Base-by-base conservation (phyloP, 768 basidiomycete species). In the Leucogyrophana mollusca region DNA sequence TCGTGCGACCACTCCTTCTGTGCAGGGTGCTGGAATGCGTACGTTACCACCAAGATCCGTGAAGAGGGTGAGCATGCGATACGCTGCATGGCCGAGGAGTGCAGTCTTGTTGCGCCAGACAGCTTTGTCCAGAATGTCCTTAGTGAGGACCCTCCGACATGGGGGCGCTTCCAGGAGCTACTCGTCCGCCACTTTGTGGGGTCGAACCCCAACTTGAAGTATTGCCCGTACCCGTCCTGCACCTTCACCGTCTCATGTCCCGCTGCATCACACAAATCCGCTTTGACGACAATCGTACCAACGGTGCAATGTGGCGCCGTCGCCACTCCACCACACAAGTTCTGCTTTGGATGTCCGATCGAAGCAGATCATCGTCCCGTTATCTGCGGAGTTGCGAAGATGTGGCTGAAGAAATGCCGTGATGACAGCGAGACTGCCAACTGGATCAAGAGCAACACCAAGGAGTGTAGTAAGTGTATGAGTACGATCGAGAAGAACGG, bases 401-500 rank as follows among this genome's bases (percentile, higher is more conserved):
- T 93, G 75, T 99, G 96, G 96, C 68, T 94, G 58, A 90, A 87
- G 79, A 98, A 99, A 68, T 98, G 96, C 67, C 81, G 83, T 41
- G 96, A 99, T 64, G 96, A 99, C 62, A 90, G 87, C 52, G 96
- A 99, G 72, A 99, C 96, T 14, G 92, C 94, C 20, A 98, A 99
- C 66, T 99, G 96, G 96, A 93, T 99, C 74, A 93, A 91, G 80
- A 96, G 94, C 53, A 97, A 99, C 64, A 99, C 96, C 34, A 98
- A 99, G 74, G 96, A 99, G 67, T 99, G 96, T 64, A 76, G 82
- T 16, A 86, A 93, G 63, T 99, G 96, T 65, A 87, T 92, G 65
- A 93, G 92, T 57, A 98, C 96, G 43, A 99, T 99, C 47, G 96
- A 99, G 80, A 99, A 99, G 86, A 98, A 98, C 54, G 96, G 96